Evolutionary conservation across 495 filamentous ascomycete species (phyloP), one percentile per base, ranked within the genome.

Genomic region (Hypoxylon subgilvum): DNA sequence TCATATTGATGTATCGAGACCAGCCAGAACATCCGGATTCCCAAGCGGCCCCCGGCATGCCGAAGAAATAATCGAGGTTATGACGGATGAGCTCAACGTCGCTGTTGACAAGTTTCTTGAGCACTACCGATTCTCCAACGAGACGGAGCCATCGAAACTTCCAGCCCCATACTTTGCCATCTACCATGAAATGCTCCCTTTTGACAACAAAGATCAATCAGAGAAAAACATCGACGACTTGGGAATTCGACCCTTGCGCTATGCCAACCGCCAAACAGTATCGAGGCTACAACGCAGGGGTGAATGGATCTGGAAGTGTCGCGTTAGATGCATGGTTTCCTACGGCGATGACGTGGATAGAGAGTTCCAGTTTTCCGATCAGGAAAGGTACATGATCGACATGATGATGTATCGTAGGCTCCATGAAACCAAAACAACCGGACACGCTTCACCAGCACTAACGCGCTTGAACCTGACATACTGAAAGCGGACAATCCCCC

Each of bases 331-430:
- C 8, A 21, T 35, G 9, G 35, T 44, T 17, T 54, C 51, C 16
- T 42, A 43, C 1, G 39, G 28, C 16, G 30, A 42, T 16, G 36
- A 34, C 28, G 3, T 2, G 19, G 18, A 10, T 23, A 27, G 40
- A 2, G 14, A 45, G 5, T 42, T 10, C 14, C 51, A 54, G 25
- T 7, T 36, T 8, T 17, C 45, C 4, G 31, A 19, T 3, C 30
- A 38, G 6, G 50, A 54, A 34, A 30, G 50, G 7, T 54, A 23
- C 10, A 45, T 54, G 27, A 45, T 54, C 39, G 50, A 54, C 38
- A 21, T 44, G 19, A 21, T 12, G 10, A 27, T 36, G 6, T 54
- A 45, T 25, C 28, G 22, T 10, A 23, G 36, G 16, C 14, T 54
- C 1, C 50, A 54, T 18, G 17, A 35, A n/a, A n/a, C n/a, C n/a